Evolutionary conservation across 495 filamentous ascomycete genomes (phyloP), one percentile per base, ranked within the genome.

Genomic region (Apodospora peruviana): DNA sequence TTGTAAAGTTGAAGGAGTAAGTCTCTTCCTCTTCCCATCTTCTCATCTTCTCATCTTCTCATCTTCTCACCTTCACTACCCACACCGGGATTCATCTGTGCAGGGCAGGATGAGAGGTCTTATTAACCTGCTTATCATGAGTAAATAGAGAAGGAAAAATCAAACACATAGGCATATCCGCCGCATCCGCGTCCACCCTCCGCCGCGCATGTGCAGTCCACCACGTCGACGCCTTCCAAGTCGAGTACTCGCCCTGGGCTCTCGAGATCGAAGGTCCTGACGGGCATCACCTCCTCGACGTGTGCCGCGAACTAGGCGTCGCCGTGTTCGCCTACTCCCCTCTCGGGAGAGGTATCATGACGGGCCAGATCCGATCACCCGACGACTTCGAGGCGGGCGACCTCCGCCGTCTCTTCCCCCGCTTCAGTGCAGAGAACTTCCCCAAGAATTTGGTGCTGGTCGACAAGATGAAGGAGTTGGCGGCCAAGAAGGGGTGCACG

Each of bases 371-470:
- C 60, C 82, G 76, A 58, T 77, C 69, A 2, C 50, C 62, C n/a
- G 71, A 77, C 0, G 87, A 91, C 45, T 67, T 95, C 35, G 75
- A 78, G n/a, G 69, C 78, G 29, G 71, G 67, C 16, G 83, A 87
- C 40, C 44, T 51, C 22, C 47, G 53, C 39, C 43, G 53, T 16
- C 24, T 46, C 2, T 51, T 79, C 22, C 83, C 88, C 1, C 75
- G 83, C 18, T 95, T 90, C 71, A 70, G 77, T 49, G 73, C 75
- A 4, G 87, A 80, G 34, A 80, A 79, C 56, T 88, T 91, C 61
- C 68, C 79, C 47, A 73, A 82, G 46, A 95, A 95, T 65, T 51
- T 90, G 7, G 74, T 84, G 63, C 77, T 95, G 16, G 83, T 86
- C 19, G 57, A 74, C 8, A 76, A 83, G 52, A 65, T 95, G 25